These are phyloP conservation scores for Pleurozium schreberi DNA, from an alignment of 225 moss, liverwort and hornwort genomes.

Conservation along the genomic window DNA sequence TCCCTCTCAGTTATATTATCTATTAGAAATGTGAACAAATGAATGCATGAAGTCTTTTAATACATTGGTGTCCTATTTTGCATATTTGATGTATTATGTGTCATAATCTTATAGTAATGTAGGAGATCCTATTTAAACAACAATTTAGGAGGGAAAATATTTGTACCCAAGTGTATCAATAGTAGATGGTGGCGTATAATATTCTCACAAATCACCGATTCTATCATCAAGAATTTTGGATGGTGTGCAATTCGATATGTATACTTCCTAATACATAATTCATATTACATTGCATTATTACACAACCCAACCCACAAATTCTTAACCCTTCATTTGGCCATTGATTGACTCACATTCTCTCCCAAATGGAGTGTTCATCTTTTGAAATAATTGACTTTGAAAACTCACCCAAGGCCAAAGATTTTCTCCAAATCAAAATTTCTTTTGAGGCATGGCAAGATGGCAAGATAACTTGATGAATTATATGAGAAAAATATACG, in stretches of 20 bases:
- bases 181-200: neutral
- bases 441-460: too few species aligned
- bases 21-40: neutral
- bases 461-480: too few species aligned
- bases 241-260: neutral
- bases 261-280: too few species aligned
- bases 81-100: neutral
- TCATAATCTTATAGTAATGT: neutral
- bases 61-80: neutral
- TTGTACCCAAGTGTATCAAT: neutral
- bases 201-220: too few species aligned
- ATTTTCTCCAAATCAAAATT: too few species aligned
- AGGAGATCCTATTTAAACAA: neutral
- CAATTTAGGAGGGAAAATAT: neutral
- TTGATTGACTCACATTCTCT: neutral
- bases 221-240: rapidly evolving
- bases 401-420: too few species aligned
- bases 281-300: neutral
- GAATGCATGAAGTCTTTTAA: neutral
- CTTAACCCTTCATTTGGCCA: neutral
- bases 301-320: neutral
- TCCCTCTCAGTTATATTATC: too few species aligned
- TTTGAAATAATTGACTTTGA: too few species aligned
- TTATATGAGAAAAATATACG: too few species aligned
- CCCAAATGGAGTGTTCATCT: too few species aligned